Base-by-base conservation (phyloP, 2,329 filamentous ascomycete genomes). In the Penicillium oxalicum region DNA sequence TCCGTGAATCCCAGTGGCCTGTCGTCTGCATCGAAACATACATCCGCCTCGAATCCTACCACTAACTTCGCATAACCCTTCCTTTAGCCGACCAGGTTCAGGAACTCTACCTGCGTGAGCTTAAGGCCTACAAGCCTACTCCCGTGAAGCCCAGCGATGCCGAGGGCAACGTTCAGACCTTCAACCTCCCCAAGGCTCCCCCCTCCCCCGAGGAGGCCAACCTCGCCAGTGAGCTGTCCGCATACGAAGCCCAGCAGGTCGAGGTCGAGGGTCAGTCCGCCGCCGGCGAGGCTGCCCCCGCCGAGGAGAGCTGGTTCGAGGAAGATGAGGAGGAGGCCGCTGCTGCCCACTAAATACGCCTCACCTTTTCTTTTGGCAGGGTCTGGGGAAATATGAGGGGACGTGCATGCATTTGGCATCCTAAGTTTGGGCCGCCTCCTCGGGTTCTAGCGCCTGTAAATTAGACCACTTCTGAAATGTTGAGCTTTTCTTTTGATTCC, bases 81-180 rank as follows among this genome's bases (percentile, higher is more conserved):
- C 45, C 57, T 34, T 18, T 69, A 97, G 93, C 88, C 83, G 93
- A 98, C 74, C 83, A 95, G 66, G 88, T 98, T 64, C 93, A 97
- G 77, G 91, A 97, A 71, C 82, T 98, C 69, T 98, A 98, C 81
- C 84, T 98, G 63, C 87, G 86, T 73, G 91, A 97, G 76, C 84
- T 98, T 70, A 93, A 91, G 77, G 82, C 83, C 74, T 97, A 95
- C 86, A 97, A 97, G 82, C 77, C 84, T 57, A 78, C 87, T 49
- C 77, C 83, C 60, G 70, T 91, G 76, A 95, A 96, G 80, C 80
- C 89, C 57, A 82, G 82, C 64, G 93, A 97, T 68, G 78, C 91
- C 68, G 86, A 91, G 62, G 91, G 88, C 69, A 87, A 95, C 64
- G 93, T 97, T 64, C 87, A 93, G 72, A 88, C 83, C 71, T 98